Evolutionary conservation across 768 basidiomycete genomes (phyloP), one percentile per base, ranked within the genome.

Genomic region (Leccinum broughii): DNA sequence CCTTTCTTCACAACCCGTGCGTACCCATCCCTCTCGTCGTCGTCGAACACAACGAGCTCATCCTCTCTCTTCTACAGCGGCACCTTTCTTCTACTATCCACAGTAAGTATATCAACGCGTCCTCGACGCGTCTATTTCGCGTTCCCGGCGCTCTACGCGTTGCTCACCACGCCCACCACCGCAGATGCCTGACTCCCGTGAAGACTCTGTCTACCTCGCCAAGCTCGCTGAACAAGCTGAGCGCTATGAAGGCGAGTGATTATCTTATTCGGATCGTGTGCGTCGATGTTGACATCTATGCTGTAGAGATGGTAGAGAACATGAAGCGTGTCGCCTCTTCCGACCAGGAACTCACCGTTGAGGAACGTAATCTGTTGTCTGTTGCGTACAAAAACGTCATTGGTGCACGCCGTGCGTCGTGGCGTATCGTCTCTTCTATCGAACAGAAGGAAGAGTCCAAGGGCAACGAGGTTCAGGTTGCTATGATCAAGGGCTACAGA

Each of bases 161-260:
- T 51, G 35, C 63, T 72, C 30, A 72, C 51, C 26, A 30, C 51
- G 54, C 39, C 50, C 55, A 46, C 17, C 13, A 30, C 61, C 55
- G 14, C 53, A 91, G 89, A 92, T 92, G 91, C 76, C 87, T 74
- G 88, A 89, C 74, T 67, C 72, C 51, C 93, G 94, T 74, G 94
- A 95, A 87, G 93, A 95, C 79, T 93, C 90, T 71, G 95, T 98
- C 80, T 98, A 98, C 86, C 95, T 97, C 80, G 95, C 96, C 82
- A 98, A 98, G 92, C 94, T 98, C 83, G 93, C 94, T 76, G 95
- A 98, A 84, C 95, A 98, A 83, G 96, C 96, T 71, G 95, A 98
- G 85, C 95, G 96, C 54, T 98, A 98, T 77, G 95, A 98, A 83
- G 95, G 95, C 90, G 49, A 54, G 81, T 73, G 34, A 3, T 52